These are phyloP conservation scores for Parasitella parasitica DNA, from an alignment of 371 early-diverging fungal species.

Conservation along the genomic window DNA sequence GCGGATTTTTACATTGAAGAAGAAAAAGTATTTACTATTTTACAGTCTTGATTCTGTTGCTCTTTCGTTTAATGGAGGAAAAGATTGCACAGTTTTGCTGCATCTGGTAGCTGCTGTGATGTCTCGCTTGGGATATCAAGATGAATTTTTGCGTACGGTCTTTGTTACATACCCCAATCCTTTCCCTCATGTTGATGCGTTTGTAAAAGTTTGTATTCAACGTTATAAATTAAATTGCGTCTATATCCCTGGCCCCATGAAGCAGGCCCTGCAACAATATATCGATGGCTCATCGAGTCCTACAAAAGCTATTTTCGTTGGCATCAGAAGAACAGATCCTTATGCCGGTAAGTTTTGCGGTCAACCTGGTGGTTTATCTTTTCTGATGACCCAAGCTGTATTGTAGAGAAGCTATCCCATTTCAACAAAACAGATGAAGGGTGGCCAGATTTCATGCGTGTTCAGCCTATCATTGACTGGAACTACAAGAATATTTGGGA, in stretches of 20 bases:
- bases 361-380: no score
- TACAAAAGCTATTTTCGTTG: slow-evolving; percentile 86
- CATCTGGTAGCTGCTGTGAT: slow-evolving; percentile 71
- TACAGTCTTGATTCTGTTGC: slow-evolving; percentile 57
- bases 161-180: slow-evolving; percentile 78
- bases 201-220: slow-evolving; percentile 69
- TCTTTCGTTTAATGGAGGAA: slow-evolving; percentile 95
- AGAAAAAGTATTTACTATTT: neutral
- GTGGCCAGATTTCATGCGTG: slow-evolving; percentile 93
- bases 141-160: slow-evolving; percentile 42
- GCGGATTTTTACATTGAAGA: neutral
- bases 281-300: slow-evolving; percentile 48
- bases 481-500: slow-evolving; percentile 85
- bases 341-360: slow-evolving; percentile 73
- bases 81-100: slow-evolving; percentile 94
- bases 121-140: slow-evolving; percentile 25
- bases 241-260: slow-evolving; percentile 77
- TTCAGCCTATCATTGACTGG: slow-evolving; percentile 94
- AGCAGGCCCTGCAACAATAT: slow-evolving; percentile 71
- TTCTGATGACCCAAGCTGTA: no score
- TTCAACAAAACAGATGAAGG: slow-evolving; percentile 83
- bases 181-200: slow-evolving; percentile 87
- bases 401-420: slow-evolving; percentile 64
- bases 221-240: slow-evolving; percentile 71
- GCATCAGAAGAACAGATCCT: slow-evolving; percentile 92